Percentiles rank a stretch among this genome's conserved stretches.
These are phyloP conservation scores for Ramaria sp. DNA, from an alignment of 768 basidiomycete genomes.

Conservation along the genomic window DNA sequence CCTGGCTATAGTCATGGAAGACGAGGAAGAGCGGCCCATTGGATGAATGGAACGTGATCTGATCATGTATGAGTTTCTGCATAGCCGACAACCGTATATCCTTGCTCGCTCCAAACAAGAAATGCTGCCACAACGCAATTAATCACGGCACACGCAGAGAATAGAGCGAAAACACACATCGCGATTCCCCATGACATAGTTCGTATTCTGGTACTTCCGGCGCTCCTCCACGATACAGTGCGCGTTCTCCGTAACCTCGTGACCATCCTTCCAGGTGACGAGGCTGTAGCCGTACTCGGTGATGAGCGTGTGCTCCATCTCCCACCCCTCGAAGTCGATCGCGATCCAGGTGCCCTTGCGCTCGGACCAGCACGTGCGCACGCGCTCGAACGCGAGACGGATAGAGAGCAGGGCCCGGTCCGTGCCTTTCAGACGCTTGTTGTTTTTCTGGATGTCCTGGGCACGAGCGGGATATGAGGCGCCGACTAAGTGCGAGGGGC, in stretches of 20 bases:
- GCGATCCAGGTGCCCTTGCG: slow-evolving; percentile 66
- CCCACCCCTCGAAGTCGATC: slow-evolving; percentile 81
- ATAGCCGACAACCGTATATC: slow-evolving; percentile 40
- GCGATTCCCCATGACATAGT: slow-evolving; percentile 53
- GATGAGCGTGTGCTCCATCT: slow-evolving; percentile 56
- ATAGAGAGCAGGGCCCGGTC: slow-evolving; percentile 44
- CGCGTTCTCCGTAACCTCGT: slow-evolving; percentile 33
- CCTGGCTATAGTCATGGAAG: slow-evolving; percentile 70
- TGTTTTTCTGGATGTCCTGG: slow-evolving; percentile 70
- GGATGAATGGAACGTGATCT: slow-evolving; percentile 30
- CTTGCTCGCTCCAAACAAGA: slow-evolving; percentile 55
- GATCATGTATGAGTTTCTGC: slow-evolving; percentile 36
- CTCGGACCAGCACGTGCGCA: slow-evolving; percentile 50
- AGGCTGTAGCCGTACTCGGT: slow-evolving; percentile 79
- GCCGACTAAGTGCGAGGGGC: too few relatives aligned
- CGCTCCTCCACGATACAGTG: slow-evolving; percentile 62
- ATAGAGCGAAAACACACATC: slow-evolving; percentile 32
- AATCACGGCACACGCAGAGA: background rate
- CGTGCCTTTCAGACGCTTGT: slow-evolving; percentile 62
- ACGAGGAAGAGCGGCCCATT: slow-evolving; percentile 63
- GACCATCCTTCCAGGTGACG: slow-evolving; percentile 43
- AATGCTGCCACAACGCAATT: slow-evolving; percentile 33
- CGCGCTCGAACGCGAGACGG: slow-evolving; percentile 56
- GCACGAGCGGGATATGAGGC: background rate
- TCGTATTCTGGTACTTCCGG: slow-evolving; percentile 42